Percentiles rank a stretch among this genome's conserved stretches.
These are phyloP conservation scores for Mortierella antarctica DNA, from an alignment of 192 early-diverging fungal species.

Conservation along the genomic window DNA sequence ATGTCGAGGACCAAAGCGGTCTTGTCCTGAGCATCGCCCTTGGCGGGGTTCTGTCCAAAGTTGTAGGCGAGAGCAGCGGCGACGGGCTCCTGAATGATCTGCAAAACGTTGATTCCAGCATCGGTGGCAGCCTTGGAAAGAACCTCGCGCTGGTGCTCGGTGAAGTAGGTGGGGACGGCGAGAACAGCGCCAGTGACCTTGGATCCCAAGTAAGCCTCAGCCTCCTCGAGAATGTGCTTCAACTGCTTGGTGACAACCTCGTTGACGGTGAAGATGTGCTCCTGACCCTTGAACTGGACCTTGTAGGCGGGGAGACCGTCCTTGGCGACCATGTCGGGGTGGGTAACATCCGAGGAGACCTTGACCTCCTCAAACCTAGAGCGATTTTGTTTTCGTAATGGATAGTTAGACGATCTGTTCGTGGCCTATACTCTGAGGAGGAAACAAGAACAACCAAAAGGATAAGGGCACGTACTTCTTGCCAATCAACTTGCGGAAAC, in stretches of 20 bases:
- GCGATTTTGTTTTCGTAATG: neutral
- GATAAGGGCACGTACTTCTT: conserved; percentile 66
- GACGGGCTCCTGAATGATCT: conserved; percentile 89
- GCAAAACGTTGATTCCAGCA: conserved; percentile 84
- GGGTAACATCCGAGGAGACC: conserved; percentile 37
- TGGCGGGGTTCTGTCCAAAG: conserved; percentile 62
- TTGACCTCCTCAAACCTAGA: conserved; percentile 56
- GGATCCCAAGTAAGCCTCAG: conserved; percentile 87
- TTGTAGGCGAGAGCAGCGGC: conserved; percentile 92
- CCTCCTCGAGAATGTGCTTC: conserved; percentile 83
- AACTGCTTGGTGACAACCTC: conserved; percentile 87
- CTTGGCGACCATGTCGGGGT: conserved; percentile 68
- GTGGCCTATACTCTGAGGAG: neutral
- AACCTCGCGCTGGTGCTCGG: conserved; percentile 74
- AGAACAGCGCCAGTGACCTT: conserved; percentile 85
- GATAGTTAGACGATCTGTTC: conserved; percentile 1
- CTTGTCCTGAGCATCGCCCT: conserved; percentile 72
- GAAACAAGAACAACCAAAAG: neutral
- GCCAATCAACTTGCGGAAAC: conserved; percentile 90
- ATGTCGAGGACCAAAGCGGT: conserved; percentile 89
- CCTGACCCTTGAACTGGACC: conserved; percentile 70
- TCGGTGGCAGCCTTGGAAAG: conserved; percentile 72
- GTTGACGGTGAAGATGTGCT: conserved; percentile 71
- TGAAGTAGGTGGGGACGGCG: conserved; percentile 89
- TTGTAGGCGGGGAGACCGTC: conserved; percentile 70